These are phyloP conservation scores for Leishmania amazonensis DNA, from an alignment of 208 protist species.

Conservation along the genomic window DNA sequence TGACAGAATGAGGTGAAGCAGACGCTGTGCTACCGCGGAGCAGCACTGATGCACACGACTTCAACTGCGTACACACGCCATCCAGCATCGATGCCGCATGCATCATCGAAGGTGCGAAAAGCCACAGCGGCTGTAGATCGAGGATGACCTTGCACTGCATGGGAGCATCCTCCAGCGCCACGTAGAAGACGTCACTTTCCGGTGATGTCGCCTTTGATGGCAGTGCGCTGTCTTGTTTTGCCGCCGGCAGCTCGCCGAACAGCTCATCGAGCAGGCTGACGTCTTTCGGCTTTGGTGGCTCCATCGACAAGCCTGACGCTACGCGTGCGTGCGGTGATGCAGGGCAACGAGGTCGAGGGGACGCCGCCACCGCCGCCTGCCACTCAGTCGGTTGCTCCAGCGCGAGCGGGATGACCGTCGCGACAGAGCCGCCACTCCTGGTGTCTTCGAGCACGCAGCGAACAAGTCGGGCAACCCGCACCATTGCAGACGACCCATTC, in stretches of 20 bases:
- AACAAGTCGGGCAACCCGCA: conserved; percentile 17
- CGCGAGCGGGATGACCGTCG: conserved; percentile 5
- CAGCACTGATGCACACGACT: not conserved
- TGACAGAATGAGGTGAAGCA: not conserved
- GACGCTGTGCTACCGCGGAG: not conserved
- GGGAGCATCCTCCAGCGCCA: not conserved
- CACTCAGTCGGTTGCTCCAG: conserved; percentile 26
- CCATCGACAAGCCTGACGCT: conserved; percentile 2
- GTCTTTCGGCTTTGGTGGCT: conserved; percentile 6
- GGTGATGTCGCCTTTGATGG: not conserved
- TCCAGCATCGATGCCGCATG: not conserved
- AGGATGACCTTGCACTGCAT: conserved; percentile 1
- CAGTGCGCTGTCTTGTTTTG: not conserved
- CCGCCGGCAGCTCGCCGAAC: conserved; percentile 14
- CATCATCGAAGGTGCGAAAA: conserved; percentile 27
- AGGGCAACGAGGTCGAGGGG: not conserved
- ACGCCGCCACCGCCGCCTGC: not conserved
- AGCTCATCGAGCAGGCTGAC: conserved; percentile 21
- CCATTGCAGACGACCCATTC: not conserved
- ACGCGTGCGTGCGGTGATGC: not conserved
- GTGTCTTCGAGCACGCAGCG: conserved; percentile 18
- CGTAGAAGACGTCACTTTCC: not conserved
- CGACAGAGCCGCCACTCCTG: not conserved
- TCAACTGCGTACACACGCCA: conserved; percentile 9
- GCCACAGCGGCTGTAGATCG: conserved; percentile 17